phyloP scores from a whole-genome alignment of 1,284 basidiomycete genomes.

The Wolfiporia cocos region DNA sequence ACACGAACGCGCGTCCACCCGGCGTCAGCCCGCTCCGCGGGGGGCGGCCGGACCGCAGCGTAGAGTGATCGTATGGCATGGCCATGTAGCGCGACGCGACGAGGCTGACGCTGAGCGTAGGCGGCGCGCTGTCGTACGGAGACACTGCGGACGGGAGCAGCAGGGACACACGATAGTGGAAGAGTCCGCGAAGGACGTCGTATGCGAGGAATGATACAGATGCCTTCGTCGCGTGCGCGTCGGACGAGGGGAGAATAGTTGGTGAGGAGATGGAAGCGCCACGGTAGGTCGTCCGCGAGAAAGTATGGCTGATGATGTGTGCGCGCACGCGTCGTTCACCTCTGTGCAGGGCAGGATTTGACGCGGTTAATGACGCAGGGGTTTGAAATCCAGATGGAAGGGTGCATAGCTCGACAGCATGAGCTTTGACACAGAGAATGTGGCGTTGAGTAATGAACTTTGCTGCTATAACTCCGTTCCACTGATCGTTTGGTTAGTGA shows the following conservation, averaged over 20 bases:
- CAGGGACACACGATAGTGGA: slow-evolving; percentile 35
- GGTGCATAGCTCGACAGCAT: slow-evolving; percentile 43
- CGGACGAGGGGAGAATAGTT: not conserved
- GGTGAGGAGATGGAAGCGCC: slow-evolving; percentile 33
- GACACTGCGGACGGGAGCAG: slow-evolving; percentile 6
- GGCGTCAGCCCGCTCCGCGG: slow-evolving; percentile 16
- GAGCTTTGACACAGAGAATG: slow-evolving; percentile 42
- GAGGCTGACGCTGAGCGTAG: slow-evolving; percentile 25
- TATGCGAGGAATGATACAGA: slow-evolving; percentile 39
- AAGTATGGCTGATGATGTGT: slow-evolving; percentile 13
- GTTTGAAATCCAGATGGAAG: slow-evolving; percentile 11
- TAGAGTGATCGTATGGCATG: slow-evolving; percentile 3
- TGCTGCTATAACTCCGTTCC: slow-evolving; percentile 41
- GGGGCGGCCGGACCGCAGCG: not conserved
- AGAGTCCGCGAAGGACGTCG: slow-evolving; percentile 47
- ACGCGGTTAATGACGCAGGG: not conserved
- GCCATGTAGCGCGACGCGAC: slow-evolving; percentile 26
- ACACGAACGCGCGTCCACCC: slow-evolving; percentile 34
- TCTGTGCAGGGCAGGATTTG: not conserved
- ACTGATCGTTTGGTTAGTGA: slow-evolving; percentile 28
- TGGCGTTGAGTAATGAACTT: slow-evolving; percentile 40
- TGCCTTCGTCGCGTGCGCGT: not conserved
- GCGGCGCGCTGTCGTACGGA: slow-evolving; percentile 6
- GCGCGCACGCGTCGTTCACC: not conserved
- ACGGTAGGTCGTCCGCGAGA: slow-evolving; percentile 35